Percentiles rank a stretch among this genome's conserved stretches.
Evolutionary conservation across 2,329 filamentous ascomycete species (phyloP).

Genomic region (Nemania bipapillata): DNA sequence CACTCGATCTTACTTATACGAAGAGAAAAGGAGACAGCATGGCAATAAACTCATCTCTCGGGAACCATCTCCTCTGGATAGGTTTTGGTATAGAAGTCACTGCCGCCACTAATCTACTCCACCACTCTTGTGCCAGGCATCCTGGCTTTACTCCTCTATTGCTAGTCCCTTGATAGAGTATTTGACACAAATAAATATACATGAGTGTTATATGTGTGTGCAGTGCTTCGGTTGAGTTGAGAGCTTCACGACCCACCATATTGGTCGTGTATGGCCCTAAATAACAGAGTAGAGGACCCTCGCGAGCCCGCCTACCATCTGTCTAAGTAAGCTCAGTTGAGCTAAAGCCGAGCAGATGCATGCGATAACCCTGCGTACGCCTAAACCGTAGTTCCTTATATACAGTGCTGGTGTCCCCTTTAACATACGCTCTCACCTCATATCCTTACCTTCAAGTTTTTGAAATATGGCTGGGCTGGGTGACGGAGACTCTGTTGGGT

Average conservation of each 20-base stretch:
- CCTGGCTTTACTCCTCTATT: constrained; percentile 11
- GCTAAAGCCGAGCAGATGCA: constrained; percentile 14
- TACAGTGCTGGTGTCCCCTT: constrained; percentile 25
- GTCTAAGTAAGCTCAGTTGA: constrained; percentile 11
- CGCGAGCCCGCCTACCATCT: constrained; percentile 10
- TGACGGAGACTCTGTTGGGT: constrained; percentile 64
- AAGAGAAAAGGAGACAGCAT: background rate
- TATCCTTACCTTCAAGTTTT: constrained; percentile 43
- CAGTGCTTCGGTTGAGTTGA: constrained; percentile 47
- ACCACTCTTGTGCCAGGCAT: background rate
- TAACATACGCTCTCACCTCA: constrained; percentile 37
- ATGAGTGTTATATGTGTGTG: constrained; percentile 31
- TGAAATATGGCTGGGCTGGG: constrained; percentile 47
- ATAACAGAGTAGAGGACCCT: constrained; percentile 11
- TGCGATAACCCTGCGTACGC: constrained; percentile 28
- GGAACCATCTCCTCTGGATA: constrained; percentile 10
- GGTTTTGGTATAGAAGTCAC: constrained; percentile 30
- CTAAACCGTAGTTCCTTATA: constrained; percentile 28
- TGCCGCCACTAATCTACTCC: constrained; percentile 29
- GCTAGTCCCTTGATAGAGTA: constrained; percentile 23
- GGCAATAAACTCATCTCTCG: constrained; percentile 1
- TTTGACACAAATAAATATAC: constrained; percentile 35
- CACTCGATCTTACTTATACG: background rate
- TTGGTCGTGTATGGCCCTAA: constrained; percentile 31
- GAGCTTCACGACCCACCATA: constrained; percentile 42